phyloP scores from a whole-genome alignment of 2,329 filamentous ascomycete species.

The Leptodontidium sp. region DNA sequence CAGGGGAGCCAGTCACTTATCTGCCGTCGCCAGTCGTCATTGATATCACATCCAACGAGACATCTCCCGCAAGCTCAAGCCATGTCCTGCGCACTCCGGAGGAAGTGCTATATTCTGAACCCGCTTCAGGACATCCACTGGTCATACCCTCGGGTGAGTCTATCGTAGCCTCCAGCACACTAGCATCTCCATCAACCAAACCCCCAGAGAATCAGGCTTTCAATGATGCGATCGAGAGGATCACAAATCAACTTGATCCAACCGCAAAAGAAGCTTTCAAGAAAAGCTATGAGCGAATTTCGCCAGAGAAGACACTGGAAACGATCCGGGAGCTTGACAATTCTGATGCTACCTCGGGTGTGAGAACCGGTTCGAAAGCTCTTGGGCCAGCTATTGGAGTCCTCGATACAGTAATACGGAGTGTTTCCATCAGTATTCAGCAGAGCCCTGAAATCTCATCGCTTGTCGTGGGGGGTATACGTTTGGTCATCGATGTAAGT shows the following conservation, averaged over 20 bases:
- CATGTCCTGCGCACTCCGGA: not conserved
- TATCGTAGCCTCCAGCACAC: not conserved
- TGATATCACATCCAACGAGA: no score
- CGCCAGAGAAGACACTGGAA: not conserved
- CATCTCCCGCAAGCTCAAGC: no score
- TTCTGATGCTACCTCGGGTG: not conserved
- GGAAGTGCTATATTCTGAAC: not conserved
- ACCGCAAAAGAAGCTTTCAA: not conserved
- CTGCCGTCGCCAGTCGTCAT: no score
- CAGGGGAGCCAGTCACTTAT: no score
- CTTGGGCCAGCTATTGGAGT: not conserved
- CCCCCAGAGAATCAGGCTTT: not conserved
- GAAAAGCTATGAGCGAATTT: not conserved
- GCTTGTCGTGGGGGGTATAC: slow-evolving; percentile 7
- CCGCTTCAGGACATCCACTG: not conserved
- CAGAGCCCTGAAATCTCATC: slow-evolving; percentile 11
- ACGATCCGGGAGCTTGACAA: not conserved
- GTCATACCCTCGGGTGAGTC: no score
- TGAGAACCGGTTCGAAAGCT: not conserved
- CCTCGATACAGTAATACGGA: not conserved
- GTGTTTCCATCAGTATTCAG: slow-evolving; percentile 5
- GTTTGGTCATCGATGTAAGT: slow-evolving; percentile 14
- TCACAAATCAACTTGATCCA: not conserved
- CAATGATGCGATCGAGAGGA: not conserved
- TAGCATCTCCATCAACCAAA: not conserved